Base-by-base conservation (phyloP, 2,329 filamentous ascomycete species). In the Claviceps sp. region DNA sequence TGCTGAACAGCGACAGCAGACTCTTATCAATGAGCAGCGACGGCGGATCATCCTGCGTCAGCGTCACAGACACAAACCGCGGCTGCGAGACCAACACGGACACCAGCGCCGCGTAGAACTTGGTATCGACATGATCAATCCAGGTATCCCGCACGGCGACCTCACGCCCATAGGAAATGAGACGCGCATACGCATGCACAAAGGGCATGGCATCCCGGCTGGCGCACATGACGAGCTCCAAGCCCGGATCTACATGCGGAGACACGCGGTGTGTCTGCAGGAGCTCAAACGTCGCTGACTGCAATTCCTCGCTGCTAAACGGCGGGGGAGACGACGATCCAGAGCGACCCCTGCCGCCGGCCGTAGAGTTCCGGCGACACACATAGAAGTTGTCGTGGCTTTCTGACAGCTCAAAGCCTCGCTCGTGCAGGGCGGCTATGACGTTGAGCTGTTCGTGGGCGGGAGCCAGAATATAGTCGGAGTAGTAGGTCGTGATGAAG, bases 401-500 rank as follows among this genome's bases (percentile, higher is more conserved):
- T 56, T 85, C 82, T 56, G 89, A 85, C 59, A 96, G 90, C 60
- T 85, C 82, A 63, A 96, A 96, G 1, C 89, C 89, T 47, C 85
- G 81, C 17, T 82, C 79, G 54, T 91, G 76, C 5, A 97, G 74
- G 0, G 89, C 85, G 53, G 82, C 75, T 38, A 89, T 81, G 47
- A 97, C 90, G 41, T 82, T 84, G 26, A 78, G 71, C 49, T 85
- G 82, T 61, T 85, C 82, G 63, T 83, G 86, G 50, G 76, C 76
- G 0, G 93, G 90, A 1, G 96, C 89, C 39, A 97, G 77, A 60
- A 98, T 94, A 68, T 95, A 97, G 70, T 98, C 91, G 38, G 87
- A 93, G 69, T 95, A 97, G 69, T 97, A 98, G 37, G 89, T 96
- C 3, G 91, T 96, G 66, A 96, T 95, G 76, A 97, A 97, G 74